phyloP scores from a whole-genome alignment of 2,329 filamentous ascomycete species.

The Penicillium sumatraense region DNA sequence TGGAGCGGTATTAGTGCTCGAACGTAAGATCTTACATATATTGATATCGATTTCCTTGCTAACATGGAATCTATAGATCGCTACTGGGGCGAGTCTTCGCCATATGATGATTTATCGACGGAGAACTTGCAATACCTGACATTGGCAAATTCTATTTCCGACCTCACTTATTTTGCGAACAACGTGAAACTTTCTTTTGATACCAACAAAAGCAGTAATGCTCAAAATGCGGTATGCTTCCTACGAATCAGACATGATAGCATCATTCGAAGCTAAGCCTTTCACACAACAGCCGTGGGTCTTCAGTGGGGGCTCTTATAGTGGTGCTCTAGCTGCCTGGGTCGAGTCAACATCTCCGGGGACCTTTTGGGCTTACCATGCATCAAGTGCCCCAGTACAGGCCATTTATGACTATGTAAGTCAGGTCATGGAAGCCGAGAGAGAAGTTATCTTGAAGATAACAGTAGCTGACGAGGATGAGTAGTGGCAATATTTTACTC shows the following conservation, averaged over 20 bases:
- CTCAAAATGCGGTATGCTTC: slow-evolving; percentile 48
- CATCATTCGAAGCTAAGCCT: background rate
- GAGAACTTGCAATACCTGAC: slow-evolving; percentile 61
- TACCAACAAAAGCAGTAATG: slow-evolving; percentile 52
- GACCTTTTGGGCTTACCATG: slow-evolving; percentile 65
- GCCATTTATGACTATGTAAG: slow-evolving; percentile 57
- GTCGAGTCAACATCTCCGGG: slow-evolving; percentile 57
- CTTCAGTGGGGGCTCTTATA: slow-evolving; percentile 61
- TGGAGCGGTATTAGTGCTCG: slow-evolving; percentile 59
- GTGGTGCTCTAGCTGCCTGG: slow-evolving; percentile 62
- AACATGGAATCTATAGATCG: slow-evolving; percentile 47
- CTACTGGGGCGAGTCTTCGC: slow-evolving; percentile 62
- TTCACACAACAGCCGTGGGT: slow-evolving; percentile 60
- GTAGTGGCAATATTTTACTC: slow-evolving; percentile 61
- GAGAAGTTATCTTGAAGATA: background rate
- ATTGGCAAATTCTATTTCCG: slow-evolving; percentile 58
- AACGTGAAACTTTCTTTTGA: slow-evolving; percentile 61
- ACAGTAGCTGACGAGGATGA: background rate
- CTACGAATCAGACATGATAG: background rate
- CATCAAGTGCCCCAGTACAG: slow-evolving; percentile 61
- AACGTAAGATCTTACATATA: slow-evolving; percentile 47
- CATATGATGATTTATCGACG: slow-evolving; percentile 56
- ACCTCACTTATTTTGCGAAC: slow-evolving; percentile 60
- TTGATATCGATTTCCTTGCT: background rate
- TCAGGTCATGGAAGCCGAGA: background rate